Conservation (phyloP, 192 early-diverging fungal genomes). For the Coemansia sp. region DNA sequence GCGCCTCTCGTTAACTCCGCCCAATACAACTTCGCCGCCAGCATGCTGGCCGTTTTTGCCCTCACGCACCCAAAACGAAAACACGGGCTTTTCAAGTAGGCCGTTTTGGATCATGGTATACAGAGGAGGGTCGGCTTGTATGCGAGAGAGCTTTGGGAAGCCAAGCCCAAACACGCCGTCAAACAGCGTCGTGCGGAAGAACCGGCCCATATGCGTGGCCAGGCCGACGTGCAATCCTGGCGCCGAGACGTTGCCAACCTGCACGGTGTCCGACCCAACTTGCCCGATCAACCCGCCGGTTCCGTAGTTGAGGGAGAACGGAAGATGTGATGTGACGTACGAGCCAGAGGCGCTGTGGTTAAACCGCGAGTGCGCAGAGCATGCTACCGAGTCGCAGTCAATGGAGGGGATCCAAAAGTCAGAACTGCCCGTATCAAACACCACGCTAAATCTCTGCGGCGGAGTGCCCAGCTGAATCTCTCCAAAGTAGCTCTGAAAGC, state of each 20-base stretch:
- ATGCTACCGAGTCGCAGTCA: conserved; percentile 55
- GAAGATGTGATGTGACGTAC: conserved; percentile 39
- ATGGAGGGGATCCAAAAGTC: conserved; percentile 64
- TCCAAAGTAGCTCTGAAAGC: conserved; percentile 56
- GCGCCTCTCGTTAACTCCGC: conserved; percentile 37
- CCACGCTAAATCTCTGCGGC: conserved; percentile 59
- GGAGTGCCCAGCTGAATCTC: conserved; percentile 58
- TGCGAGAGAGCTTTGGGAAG: conserved; percentile 54
- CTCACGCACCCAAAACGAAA: conserved; percentile 51
- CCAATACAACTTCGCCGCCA: conserved; percentile 52
- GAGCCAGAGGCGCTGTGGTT: conserved; percentile 50
- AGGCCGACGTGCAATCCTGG: conserved; percentile 54
- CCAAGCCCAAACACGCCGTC: conserved; percentile 66
- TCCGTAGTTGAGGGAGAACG: conserved; percentile 59
- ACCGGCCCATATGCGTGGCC: conserved; percentile 55
- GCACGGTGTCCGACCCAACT: conserved; percentile 54
- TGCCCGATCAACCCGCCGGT: conserved; percentile 59
- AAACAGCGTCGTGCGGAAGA: conserved; percentile 55
- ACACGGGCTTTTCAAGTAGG: conserved; percentile 42
- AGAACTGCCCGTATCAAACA: conserved; percentile 65
- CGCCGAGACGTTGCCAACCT: conserved; percentile 49
- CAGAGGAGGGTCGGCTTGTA: conserved; percentile 48
- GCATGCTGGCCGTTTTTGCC: conserved; percentile 45
- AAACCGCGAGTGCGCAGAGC: conserved; percentile 53
- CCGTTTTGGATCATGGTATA: conserved; percentile 44